Percentiles rank a stretch among this genome's conserved stretches.
Conservation (phyloP, 2,329 filamentous ascomycete genomes). For the Xylariaceae sp. region DNA sequence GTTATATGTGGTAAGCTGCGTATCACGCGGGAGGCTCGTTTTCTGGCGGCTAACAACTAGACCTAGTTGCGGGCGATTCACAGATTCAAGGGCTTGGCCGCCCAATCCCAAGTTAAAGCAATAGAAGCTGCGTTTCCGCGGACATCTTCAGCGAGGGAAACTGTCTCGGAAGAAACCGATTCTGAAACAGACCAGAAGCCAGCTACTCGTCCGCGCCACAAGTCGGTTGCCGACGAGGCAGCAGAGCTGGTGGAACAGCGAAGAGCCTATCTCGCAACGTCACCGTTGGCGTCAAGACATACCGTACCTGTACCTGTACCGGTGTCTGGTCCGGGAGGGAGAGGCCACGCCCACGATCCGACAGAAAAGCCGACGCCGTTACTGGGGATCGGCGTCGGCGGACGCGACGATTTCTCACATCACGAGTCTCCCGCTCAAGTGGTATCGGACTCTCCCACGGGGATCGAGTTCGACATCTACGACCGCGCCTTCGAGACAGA, state of each 20-base stretch:
- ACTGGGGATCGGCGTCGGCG: conserved; percentile 68
- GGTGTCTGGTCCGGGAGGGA: conserved; percentile 30
- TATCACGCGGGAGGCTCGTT: background rate
- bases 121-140: conserved; percentile 9
- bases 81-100: conserved; percentile 73
- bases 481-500: conserved; percentile 81
- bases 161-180: background rate
- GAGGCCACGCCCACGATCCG: conserved; percentile 57
- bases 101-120: conserved; percentile 32
- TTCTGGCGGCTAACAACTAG: conserved; percentile 4
- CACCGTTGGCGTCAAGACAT: conserved; percentile 19
- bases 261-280: conserved; percentile 31
- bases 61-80: conserved; percentile 81
- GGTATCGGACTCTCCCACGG: conserved; percentile 78
- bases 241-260: conserved; percentile 41
- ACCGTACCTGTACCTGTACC: conserved; percentile 21
- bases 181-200: conserved; percentile 7
- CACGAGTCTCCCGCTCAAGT: conserved; percentile 27
- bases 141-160: background rate
- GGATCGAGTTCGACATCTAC: conserved; percentile 81
- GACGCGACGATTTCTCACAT: conserved; percentile 34
- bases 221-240: conserved; percentile 39
- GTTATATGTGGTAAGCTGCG: conserved; percentile 62
- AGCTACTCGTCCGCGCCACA: conserved; percentile 7
- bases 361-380: conserved; percentile 56